Base-by-base conservation (phyloP, 192 early-diverging fungal species). In the Oehlia diaphana region DNA sequence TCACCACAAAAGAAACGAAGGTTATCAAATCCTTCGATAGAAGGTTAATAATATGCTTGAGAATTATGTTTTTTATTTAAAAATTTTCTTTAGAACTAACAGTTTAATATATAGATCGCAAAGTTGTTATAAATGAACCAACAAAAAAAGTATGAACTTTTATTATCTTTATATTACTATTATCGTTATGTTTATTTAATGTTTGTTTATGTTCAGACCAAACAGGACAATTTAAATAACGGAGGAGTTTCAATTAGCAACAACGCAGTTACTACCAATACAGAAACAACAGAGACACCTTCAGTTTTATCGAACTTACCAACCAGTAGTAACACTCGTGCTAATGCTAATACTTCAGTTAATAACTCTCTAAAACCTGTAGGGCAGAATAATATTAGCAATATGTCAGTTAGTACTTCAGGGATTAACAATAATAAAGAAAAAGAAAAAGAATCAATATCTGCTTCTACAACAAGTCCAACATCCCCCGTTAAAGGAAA, bases 1-100 rank as follows among this genome's bases (percentile, higher is more conserved):
- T 35, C 65, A 33, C 33, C 69, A n/a, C 69, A 31, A 42, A 71
- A 39, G 21, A 74, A 74, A 53, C 42, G 72, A 31, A 37, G 72
- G 9, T 28, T 74, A 28, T 74, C 72, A 23, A 74, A n/a, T 31
- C 21, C 49, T 53, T 53, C 28, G 10, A 5, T 26, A 53, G 72
- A 74, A 47, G 74, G 74, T 74, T 39, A n/a, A 26, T 58, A 47
- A 53, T 26, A 53, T 49, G 5, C 47, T 26, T 53, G 21, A 35
- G 26, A 49, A 33, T 12, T 13, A 2, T 33, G 16, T 49, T 42
- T 73, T 49, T 58, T 31, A 23, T 74, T 37, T 37, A 37, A 37
- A 37, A 37, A 12, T 16, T 14, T 47, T 28, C 5, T 4, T 14
- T 74, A 21, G 5, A 49, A 31, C 7, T 47, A 53, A 53, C n/a